Evolutionary conservation across 2,329 filamentous ascomycete genomes (phyloP).

Genomic region (Epichloe sylvatica): DNA sequence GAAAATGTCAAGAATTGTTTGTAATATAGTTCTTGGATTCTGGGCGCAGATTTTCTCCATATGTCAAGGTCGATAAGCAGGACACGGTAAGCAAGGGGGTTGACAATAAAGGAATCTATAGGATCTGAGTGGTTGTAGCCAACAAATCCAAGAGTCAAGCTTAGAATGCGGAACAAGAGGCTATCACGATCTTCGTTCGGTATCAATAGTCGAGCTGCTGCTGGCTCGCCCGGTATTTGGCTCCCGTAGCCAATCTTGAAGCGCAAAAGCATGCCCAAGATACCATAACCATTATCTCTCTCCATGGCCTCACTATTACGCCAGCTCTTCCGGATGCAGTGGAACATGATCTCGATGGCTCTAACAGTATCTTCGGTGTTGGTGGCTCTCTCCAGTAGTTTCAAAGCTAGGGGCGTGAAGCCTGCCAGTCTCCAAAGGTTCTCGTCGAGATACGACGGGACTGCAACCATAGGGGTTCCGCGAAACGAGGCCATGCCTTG

Average conservation of each 20-base stretch:
- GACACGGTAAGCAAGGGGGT: conserved; percentile 90
- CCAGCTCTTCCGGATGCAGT: conserved; percentile 83
- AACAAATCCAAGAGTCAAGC: conserved; percentile 69
- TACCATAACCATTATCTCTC: conserved; percentile 82
- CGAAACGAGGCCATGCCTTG: conserved; percentile 73
- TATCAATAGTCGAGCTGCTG: conserved; percentile 28
- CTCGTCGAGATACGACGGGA: conserved; percentile 79
- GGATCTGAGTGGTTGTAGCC: conserved; percentile 73
- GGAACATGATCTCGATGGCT: conserved; percentile 71
- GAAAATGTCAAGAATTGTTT: conserved; percentile 82
- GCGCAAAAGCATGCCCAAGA: conserved; percentile 69
- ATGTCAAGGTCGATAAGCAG: conserved; percentile 85
- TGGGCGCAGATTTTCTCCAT: conserved; percentile 66
- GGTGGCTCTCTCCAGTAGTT: conserved; percentile 64
- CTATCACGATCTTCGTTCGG: conserved; percentile 39
- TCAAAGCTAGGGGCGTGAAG: conserved; percentile 72
- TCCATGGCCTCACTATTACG: conserved; percentile 98
- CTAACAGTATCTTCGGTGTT: conserved; percentile 58
- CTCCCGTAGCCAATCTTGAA: conserved; percentile 56
- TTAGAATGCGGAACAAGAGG: conserved; percentile 51
- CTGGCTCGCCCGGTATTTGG: conserved; percentile 16
- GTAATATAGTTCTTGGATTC: conserved; percentile 82
- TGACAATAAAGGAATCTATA: conserved; percentile 83
- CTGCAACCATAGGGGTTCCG: conserved; percentile 66
- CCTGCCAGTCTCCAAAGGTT: conserved; percentile 88